Evolutionary conservation across 495 filamentous ascomycete genomes (phyloP), one percentile per base, ranked within the genome.

Genomic region (Chaetomidium leptoderma): DNA sequence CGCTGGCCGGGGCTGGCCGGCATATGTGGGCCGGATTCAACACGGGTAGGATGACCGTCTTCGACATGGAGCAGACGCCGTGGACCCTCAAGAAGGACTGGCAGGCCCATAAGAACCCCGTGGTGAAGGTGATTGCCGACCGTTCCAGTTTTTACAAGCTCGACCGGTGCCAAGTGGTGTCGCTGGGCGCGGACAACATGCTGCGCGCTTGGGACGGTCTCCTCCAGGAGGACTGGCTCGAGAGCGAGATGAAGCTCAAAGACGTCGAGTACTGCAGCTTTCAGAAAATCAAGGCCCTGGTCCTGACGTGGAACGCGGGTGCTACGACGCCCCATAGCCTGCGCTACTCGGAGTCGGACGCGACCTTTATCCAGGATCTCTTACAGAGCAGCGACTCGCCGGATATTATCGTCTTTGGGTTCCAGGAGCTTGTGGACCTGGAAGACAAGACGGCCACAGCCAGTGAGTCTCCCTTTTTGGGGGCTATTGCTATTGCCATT

Each of bases 391-490:
- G 87, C 54, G 78, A 86, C 49, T 84, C 86, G 9, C 90, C 93
- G 0, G 93, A 97, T 63, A 87, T 98, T 48, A 75, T 98, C 6
- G 83, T 98, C 4, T 98, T 97, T 79, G 93, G 93, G 10, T 98
- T 98, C 69, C 93, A 98, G 68, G 93, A 98, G 70, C 78, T 98
- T 9, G 92, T 98, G 13, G 95, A 98, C 65, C 75, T 98, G 14
- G 93, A 98, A 66, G 90, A 97, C 69, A 98, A 96, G 76, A 95
- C 89, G 61, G 86, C 93, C 58, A 97, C 92, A 53, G 93, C 93
- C n/a, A 96, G 86, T 88, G 71, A 63, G 85, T 83, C 43, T 32
- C 6, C 26, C 4, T 58, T 11, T 0, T 14, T n/a, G n/a, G n/a
- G n/a, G n/a, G n/a, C n/a, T n/a, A n/a, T n/a, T n/a, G n/a, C n/a